A percentile compares a stretch with the other conserved stretches of the same genome.
Evolutionary conservation across 495 filamentous ascomycete species (phyloP).

Genomic region (Tuber indicum): DNA sequence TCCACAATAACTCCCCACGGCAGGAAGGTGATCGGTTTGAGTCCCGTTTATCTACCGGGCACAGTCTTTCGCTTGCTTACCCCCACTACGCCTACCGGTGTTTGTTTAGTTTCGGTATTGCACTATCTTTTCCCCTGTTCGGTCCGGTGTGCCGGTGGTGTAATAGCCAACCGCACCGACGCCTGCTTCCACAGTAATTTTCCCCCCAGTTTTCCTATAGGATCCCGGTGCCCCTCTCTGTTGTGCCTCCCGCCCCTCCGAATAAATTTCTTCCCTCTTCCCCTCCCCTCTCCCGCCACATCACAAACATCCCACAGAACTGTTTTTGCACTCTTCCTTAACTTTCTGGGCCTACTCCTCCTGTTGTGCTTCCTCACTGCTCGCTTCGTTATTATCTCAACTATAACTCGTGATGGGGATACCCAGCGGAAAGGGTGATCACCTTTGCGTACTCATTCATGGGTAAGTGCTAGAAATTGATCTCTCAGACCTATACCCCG

Average conservation of each 20-base stretch:
- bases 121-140: neutral
- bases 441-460: slow-evolving; percentile 92
- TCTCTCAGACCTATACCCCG: neutral
- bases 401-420: slow-evolving; percentile 18
- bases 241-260: neutral
- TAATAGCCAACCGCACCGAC: neutral
- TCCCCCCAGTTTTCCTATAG: neutral
- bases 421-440: slow-evolving; percentile 46
- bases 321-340: neutral
- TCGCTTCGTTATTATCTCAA: neutral
- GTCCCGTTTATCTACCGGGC: neutral
- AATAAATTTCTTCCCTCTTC: neutral
- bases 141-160: neutral
- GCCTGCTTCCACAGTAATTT: neutral
- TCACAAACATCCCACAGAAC: neutral
- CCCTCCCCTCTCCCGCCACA: neutral
- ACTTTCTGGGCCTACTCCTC: neutral
- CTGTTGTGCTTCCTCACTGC: neutral
- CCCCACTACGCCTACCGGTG: neutral
- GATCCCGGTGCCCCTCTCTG: neutral
- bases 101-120: neutral
- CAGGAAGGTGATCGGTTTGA: neutral
- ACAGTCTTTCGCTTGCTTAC: neutral
- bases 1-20: neutral
- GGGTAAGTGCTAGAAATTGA: slow-evolving; percentile 55